Evolutionary conservation across 345 rosid genomes (phyloP).

Genomic region (Alliaria petiolata): DNA sequence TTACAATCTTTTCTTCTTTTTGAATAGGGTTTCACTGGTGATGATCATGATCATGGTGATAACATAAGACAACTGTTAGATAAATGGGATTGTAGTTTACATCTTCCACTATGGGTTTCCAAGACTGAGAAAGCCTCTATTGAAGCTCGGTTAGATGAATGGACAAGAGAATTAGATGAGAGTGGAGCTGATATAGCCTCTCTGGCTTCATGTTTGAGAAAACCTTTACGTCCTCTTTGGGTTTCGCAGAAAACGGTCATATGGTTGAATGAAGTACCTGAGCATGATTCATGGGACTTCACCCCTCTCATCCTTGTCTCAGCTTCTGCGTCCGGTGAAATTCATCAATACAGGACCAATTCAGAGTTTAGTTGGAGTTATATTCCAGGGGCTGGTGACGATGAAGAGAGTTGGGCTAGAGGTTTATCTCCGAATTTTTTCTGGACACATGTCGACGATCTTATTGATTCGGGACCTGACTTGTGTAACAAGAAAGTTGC

Average conservation of each 20-base stretch:
- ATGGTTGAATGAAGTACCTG: constrained; percentile 93
- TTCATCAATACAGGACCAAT: constrained; percentile 37
- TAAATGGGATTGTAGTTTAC: constrained; percentile 84
- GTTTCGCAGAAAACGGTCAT: constrained; percentile 80
- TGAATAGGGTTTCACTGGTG: constrained; percentile 30
- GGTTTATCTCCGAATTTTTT: constrained; percentile 73
- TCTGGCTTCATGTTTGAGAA: constrained; percentile 52
- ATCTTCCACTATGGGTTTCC: constrained; percentile 89
- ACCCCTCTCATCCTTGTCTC: constrained; percentile 82
- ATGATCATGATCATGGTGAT: constrained; percentile 17
- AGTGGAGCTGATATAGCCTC: constrained; percentile 87
- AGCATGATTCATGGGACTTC: constrained; percentile 87
- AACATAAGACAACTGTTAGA: constrained; percentile 6
- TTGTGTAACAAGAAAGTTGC: constrained; percentile 83
- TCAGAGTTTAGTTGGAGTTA: constrained; percentile 93
- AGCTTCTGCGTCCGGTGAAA: constrained; percentile 53
- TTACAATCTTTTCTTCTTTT: neutral
- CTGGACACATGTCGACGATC: constrained; percentile 70
- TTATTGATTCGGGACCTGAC: constrained; percentile 69
- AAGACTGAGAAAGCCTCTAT: constrained; percentile 70
- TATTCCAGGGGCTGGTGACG: constrained; percentile 97
- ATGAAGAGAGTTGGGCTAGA: constrained; percentile 98
- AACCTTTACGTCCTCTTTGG: constrained; percentile 86
- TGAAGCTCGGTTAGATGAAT: constrained; percentile 58
- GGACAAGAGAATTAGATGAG: constrained; percentile 63